Conservation (phyloP, 169 alveolate genomes). For the Toxoplasma gondii region DNA sequence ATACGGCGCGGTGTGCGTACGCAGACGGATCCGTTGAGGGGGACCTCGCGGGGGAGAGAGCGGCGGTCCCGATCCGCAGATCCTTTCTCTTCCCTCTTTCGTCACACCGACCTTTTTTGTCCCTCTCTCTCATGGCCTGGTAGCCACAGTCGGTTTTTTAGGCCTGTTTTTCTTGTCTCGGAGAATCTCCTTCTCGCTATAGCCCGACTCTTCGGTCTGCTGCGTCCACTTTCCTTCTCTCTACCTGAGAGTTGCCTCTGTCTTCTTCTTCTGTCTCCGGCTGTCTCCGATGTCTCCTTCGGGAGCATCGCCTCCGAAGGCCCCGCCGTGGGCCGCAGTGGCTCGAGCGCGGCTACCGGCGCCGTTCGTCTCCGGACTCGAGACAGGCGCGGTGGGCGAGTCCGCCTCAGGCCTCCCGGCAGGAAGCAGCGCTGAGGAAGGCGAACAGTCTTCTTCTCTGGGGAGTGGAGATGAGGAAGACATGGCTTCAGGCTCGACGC, state of each 20-base stretch:
- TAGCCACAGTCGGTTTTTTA: too few species aligned
- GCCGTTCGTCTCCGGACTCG: neutral
- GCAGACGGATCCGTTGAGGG: too few species aligned
- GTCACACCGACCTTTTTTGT: too few species aligned
- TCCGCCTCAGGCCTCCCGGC: too few species aligned
- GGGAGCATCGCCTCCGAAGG: neutral
- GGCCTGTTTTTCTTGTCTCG: too few species aligned
- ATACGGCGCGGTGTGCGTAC: too few species aligned
- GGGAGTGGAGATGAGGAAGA: neutral
- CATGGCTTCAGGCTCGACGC: neutral
- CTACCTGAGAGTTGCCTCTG: neutral
- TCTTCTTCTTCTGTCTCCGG: neutral
- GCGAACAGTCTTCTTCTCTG: neutral
- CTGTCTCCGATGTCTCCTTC: neutral
- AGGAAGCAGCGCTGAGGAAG: too few species aligned
- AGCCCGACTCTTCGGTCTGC: neutral
- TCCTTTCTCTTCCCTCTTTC: too few species aligned
- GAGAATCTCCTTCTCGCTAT: neutral
- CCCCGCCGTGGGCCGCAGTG: neutral
- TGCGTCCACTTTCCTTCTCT: neutral
- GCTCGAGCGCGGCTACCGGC: neutral
- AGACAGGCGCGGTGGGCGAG: too few species aligned
- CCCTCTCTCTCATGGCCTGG: too few species aligned
- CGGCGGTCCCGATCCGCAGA: too few species aligned
- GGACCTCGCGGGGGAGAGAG: too few species aligned